phyloP scores from a whole-genome alignment of 2,329 filamentous ascomycete species.

The Cryphonectria nitschkei region DNA sequence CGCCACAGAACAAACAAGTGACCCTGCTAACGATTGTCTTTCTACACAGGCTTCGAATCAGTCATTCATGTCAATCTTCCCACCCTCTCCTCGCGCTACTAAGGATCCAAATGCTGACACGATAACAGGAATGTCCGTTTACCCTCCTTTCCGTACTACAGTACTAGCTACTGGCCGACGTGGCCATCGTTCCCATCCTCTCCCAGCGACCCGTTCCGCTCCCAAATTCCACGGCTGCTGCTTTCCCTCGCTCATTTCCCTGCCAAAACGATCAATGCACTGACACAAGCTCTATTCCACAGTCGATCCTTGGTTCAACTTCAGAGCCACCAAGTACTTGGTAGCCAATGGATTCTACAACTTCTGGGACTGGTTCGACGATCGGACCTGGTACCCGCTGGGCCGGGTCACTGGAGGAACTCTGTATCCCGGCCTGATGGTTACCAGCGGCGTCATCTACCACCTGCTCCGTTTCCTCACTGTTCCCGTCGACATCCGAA shows the following conservation, averaged over 20 bases:
- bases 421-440: conserved; percentile 98
- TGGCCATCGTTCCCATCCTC: not conserved
- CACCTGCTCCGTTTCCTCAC: conserved; percentile 87
- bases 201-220: not conserved
- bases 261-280: conserved; percentile 26
- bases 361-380: conserved; percentile 99
- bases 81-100: not conserved
- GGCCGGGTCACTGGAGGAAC: conserved; percentile 98
- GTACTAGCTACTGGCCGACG: not conserved
- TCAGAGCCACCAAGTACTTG: conserved; percentile 96
- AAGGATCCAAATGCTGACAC: not conserved
- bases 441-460: conserved; percentile 96
- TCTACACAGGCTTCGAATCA: conserved; percentile 84
- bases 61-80: conserved; percentile 87
- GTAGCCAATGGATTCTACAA: conserved; percentile 96
- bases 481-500: conserved; percentile 95
- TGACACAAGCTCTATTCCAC: conserved; percentile 33
- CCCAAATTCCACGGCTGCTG: not conserved
- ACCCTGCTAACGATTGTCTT: conserved; percentile 38
- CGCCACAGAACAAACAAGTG: not conserved
- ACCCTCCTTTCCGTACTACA: not conserved
- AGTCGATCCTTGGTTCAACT: conserved; percentile 99
- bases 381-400: conserved; percentile 98
- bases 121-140: conserved; percentile 7
- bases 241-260: conserved; percentile 51